Percentiles rank a stretch among this genome's conserved stretches.
Evolutionary conservation across 495 filamentous ascomycete genomes (phyloP).

Genomic region (Penicillium lagena): DNA sequence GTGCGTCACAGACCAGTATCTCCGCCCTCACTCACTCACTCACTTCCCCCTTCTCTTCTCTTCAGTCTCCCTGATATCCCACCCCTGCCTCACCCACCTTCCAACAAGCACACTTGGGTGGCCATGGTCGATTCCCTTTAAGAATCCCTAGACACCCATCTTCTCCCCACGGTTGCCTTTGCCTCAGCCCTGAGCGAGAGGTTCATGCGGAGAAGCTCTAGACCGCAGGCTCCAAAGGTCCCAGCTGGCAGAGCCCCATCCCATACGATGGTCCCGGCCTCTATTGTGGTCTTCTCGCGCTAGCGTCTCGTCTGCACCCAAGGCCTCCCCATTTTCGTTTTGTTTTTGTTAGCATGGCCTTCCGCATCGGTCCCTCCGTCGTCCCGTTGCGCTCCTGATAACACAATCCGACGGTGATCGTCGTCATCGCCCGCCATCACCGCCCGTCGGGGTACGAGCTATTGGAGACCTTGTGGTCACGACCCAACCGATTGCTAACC

Average conservation of each 20-base stretch:
- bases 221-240: conserved; percentile 22
- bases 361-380: conserved; percentile 21
- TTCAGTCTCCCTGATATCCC: too few species aligned
- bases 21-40: too few species aligned
- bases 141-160: too few species aligned
- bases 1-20: too few species aligned
- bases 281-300: conserved; percentile 12
- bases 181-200: neutral
- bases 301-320: conserved; percentile 7
- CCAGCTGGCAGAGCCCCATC: conserved; percentile 15
- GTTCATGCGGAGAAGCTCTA: conserved; percentile 43
- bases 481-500: neutral
- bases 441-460: conserved; percentile 10
- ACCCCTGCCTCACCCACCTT: too few species aligned
- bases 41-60: too few species aligned
- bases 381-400: conserved; percentile 30
- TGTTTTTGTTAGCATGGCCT: conserved; percentile 35
- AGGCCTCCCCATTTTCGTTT: conserved; percentile 1
- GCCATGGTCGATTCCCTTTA: too few species aligned
- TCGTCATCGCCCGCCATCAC: conserved; percentile 4
- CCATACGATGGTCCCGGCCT: conserved; percentile 19
- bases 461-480: neutral
- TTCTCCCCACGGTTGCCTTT: too few species aligned
- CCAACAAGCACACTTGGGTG: too few species aligned
- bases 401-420: conserved; percentile 21